These are phyloP conservation scores for Quercus ilex DNA, from an alignment of 306 rosid species.

Conservation along the genomic window DNA sequence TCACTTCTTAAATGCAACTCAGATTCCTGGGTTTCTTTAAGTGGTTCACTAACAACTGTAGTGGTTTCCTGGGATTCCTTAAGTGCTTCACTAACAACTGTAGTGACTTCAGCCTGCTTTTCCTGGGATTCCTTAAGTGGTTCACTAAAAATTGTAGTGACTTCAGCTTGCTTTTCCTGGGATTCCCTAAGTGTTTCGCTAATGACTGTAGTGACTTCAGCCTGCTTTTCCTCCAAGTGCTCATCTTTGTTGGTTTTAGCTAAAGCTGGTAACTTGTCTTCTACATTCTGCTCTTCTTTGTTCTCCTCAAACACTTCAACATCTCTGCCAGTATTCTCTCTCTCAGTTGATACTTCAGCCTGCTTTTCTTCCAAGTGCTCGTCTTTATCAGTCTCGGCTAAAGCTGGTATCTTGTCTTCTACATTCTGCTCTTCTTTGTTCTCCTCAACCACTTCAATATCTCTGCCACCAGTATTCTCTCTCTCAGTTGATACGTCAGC, in stretches of 20 bases:
- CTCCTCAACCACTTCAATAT: conserved; percentile 10
- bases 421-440: not conserved
- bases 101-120: not conserved
- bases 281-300: not conserved
- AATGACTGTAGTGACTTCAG: too few species aligned
- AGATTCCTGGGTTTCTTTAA: conserved; percentile 36
- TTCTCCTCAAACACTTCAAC: conserved; percentile 6
- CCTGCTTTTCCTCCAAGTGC: conserved; percentile 25
- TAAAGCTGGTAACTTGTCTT: conserved; percentile 20
- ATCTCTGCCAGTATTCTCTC: conserved; percentile 2
- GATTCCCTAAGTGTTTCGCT: too few species aligned
- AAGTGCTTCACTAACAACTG: too few species aligned
- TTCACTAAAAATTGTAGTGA: conserved; percentile 20
- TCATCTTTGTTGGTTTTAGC: conserved; percentile 25
- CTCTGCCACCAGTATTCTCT: conserved; percentile 4
- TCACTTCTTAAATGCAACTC: conserved; percentile 43
- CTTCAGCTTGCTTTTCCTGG: too few species aligned
- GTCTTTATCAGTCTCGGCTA: conserved; percentile 26
- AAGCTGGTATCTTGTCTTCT: conserved; percentile 22
- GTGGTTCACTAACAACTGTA: conserved; percentile 23
- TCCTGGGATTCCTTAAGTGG: conserved; percentile 33
- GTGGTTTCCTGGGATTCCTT: not conserved
- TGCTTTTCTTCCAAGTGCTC: conserved; percentile 26
- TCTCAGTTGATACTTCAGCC: too few species aligned
- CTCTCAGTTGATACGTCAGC: conserved; percentile 23